phyloP scores from a whole-genome alignment of 306 rosid genomes.

The Quercus parvula region DNA sequence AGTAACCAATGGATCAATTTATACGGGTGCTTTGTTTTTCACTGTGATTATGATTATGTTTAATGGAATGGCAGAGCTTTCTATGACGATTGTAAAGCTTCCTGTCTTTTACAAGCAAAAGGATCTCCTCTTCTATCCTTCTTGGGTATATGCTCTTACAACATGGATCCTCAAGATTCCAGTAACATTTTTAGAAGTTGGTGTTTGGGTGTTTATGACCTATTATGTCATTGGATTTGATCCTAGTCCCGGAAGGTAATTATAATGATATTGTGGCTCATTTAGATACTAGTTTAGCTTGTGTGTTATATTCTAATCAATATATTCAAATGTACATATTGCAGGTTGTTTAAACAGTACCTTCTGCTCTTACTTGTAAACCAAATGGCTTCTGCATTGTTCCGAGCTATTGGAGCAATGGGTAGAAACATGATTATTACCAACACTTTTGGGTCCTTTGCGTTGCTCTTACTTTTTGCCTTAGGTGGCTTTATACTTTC shows the following conservation, averaged over 20 bases:
- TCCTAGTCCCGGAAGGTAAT: constrained; percentile 31
- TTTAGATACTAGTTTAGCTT: background rate
- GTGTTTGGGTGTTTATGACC: constrained; percentile 35
- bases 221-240: constrained; percentile 45
- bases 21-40: constrained; percentile 35
- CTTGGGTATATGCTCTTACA: constrained; percentile 40
- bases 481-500: constrained; percentile 22
- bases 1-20: constrained; percentile 20
- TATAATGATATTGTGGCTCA: background rate
- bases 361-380: constrained; percentile 24
- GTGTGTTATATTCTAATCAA: background rate
- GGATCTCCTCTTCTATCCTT: constrained; percentile 40
- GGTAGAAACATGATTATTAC: constrained; percentile 26
- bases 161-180: constrained; percentile 44
- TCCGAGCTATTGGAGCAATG: constrained; percentile 22
- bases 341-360: constrained; percentile 42
- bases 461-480: constrained; percentile 17
- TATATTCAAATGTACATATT: background rate
- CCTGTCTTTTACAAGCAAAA: constrained; percentile 51
- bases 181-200: constrained; percentile 30
- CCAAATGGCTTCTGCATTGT: constrained; percentile 40
- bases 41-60: constrained; percentile 25
- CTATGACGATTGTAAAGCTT: constrained; percentile 41
- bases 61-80: constrained; percentile 39
- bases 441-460: constrained; percentile 30